Conservation (phyloP, 148 eudicot species). For the Fagopyrum homotropicum region DNA sequence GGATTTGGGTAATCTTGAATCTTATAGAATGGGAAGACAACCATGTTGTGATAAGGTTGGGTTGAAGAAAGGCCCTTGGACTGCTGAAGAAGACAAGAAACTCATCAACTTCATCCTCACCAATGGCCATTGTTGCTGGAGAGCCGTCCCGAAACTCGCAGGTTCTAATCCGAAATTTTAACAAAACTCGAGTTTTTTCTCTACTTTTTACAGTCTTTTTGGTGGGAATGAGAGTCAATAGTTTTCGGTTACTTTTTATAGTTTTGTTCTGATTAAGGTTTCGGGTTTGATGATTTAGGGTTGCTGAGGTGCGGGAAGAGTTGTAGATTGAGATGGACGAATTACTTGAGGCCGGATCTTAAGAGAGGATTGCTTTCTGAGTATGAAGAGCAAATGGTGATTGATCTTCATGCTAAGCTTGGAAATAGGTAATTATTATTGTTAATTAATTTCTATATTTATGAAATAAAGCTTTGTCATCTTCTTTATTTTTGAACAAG, state of each 20-base stretch:
- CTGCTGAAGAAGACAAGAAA: constrained; percentile 93
- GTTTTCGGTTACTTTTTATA: too few species aligned
- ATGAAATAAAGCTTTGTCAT: neutral
- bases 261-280: too few species aligned
- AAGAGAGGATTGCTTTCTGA: constrained; percentile 81
- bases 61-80: constrained; percentile 99
- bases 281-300: neutral
- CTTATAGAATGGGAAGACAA: constrained; percentile 66
- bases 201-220: neutral
- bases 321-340: constrained; percentile 91
- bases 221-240: neutral
- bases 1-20: too few species aligned
- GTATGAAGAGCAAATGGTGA: constrained; percentile 82
- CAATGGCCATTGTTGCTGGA: constrained; percentile 96
- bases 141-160: constrained; percentile 93
- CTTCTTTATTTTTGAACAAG: neutral
- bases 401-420: constrained; percentile 93
- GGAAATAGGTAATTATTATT: constrained; percentile 59
- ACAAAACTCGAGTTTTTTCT: neutral
- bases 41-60: constrained; percentile 96
- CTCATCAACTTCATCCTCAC: constrained; percentile 81
- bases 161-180: constrained; percentile 26
- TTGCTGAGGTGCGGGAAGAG: constrained; percentile 84
- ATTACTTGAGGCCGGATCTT: constrained; percentile 87
- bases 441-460: neutral